phyloP scores from a whole-genome alignment of 768 basidiomycete species.

The Boletus reticuloceps region DNA sequence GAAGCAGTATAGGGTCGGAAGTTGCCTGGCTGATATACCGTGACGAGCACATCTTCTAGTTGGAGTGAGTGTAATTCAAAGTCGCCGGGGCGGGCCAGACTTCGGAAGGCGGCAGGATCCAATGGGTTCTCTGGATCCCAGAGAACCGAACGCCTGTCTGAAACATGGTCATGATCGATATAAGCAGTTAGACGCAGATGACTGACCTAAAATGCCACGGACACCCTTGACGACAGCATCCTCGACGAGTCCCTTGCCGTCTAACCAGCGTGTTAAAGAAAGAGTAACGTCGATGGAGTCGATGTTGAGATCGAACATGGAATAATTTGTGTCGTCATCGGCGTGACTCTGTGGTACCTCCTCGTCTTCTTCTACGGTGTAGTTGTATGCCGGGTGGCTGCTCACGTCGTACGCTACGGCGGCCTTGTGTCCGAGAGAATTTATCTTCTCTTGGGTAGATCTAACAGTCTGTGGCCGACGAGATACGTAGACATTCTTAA shows the following conservation, averaged over 20 bases:
- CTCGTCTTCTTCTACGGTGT: constrained; percentile 60
- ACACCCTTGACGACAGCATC: constrained; percentile 94
- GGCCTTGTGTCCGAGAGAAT: constrained; percentile 45
- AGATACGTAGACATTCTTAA: constrained; percentile 95
- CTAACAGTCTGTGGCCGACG: constrained; percentile 53
- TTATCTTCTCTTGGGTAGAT: constrained; percentile 13
- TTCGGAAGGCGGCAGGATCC: constrained; percentile 80
- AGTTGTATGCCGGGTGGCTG: constrained; percentile 71
- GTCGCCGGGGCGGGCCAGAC: constrained; percentile 70
- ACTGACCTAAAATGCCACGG: constrained; percentile 84
- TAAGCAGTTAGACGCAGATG: neutral
- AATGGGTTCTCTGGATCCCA: constrained; percentile 84
- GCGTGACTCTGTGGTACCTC: constrained; percentile 27
- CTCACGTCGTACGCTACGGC: constrained; percentile 76
- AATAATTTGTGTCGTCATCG: constrained; percentile 68
- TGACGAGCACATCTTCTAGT: constrained; percentile 90
- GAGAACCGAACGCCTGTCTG: constrained; percentile 83
- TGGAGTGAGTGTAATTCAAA: constrained; percentile 90
- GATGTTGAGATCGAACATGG: constrained; percentile 90
- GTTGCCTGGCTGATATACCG: constrained; percentile 88
- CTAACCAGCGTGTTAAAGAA: constrained; percentile 88
- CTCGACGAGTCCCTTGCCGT: constrained; percentile 90
- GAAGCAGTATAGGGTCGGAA: constrained; percentile 92
- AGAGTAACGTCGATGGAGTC: constrained; percentile 96
- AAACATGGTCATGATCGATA: neutral